A percentile compares a stretch with the other conserved stretches of the same genome.
Conservation (phyloP, 352 stramenopile genomes). For the Thraustochytrium striatum region DNA sequence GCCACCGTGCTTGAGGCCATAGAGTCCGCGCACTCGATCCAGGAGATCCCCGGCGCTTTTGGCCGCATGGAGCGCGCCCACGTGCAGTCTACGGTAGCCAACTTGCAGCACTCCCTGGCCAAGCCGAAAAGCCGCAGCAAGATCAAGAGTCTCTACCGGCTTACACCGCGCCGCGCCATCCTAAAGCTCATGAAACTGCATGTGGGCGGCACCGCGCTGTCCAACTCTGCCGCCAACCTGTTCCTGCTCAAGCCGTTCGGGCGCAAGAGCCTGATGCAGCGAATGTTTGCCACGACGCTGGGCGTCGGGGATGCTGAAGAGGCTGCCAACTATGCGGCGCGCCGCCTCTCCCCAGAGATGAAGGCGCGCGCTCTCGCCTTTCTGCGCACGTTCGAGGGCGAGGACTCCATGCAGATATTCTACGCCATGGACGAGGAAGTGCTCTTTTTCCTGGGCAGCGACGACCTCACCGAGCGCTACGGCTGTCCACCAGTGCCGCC, state of each 20-base stretch:
- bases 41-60: constrained; percentile 14
- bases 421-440: constrained; percentile 35
- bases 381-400: constrained; percentile 1
- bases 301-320: background rate
- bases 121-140: constrained; percentile 1
- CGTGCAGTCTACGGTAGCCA: constrained; percentile 24
- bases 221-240: constrained; percentile 22
- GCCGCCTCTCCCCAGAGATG: background rate
- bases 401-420: background rate
- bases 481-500: constrained; percentile 3
- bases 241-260: constrained; percentile 39
- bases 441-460: background rate
- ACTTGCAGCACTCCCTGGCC: constrained; percentile 34
- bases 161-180: constrained; percentile 11
- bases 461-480: background rate
- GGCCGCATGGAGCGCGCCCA: constrained; percentile 3
- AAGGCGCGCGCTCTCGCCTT: constrained; percentile 8
- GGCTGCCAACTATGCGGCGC: background rate
- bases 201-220: background rate
- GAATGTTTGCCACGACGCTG: constrained; percentile 1
- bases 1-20: constrained; percentile 20
- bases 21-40: constrained; percentile 7
- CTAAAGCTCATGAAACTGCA: constrained; percentile 41
- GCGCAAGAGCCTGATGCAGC: constrained; percentile 30
- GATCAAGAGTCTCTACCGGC: constrained; percentile 25